Base-by-base conservation (phyloP, 805 yeast species). In the Barnettozyma sucrosica region DNA sequence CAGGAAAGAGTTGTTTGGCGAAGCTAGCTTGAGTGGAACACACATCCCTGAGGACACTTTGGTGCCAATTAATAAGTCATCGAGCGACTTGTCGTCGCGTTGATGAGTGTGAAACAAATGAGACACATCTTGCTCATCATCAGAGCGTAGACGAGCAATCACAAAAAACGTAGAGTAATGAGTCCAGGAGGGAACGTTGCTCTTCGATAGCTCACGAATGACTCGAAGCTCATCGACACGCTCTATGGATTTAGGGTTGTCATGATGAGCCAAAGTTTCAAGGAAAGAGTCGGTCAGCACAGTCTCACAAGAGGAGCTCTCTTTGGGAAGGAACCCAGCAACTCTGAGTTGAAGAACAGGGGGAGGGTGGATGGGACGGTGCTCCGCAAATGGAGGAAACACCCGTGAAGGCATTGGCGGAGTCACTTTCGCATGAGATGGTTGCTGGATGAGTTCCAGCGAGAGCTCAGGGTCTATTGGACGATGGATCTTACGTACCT, bases 281-380 rank as follows among this genome's bases (percentile, higher is more conserved):
- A 57, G 39, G n/a, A 47, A 38, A 7, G 53, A 54, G 16, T 52
- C 52, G 4, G 49, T 52, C 24, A 54, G 34, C 1, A 34, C 23
- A 8, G 10, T 7, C 5, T 39, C 44, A 7, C 44, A 36, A 25
- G 26, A 39, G 10, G 44, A 41, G 5, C 48, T 49, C 32, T 34
- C 33, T 18, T 46, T 46, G 4, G 55, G 52, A 2, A 34, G 37
- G 28, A 50, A 49, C 10, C 40, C 57, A 3, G 51, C 50, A 7
- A 64, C 41, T 3, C 42, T 48, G 24, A 64, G 44, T 43, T 63
- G 64, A 14, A 64, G 48, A 1, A 64, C 61, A 1, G 67, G 67
- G 4, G 66, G 67, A 3, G 67, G 67, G 39, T 60, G 64, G 23
- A 64, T 63, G 3, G 66, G 67, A 10, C 67, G 51, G 46, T 64